Evolutionary conservation across 768 basidiomycete genomes (phyloP).

Genomic region (Xanthoconium purpureum): DNA sequence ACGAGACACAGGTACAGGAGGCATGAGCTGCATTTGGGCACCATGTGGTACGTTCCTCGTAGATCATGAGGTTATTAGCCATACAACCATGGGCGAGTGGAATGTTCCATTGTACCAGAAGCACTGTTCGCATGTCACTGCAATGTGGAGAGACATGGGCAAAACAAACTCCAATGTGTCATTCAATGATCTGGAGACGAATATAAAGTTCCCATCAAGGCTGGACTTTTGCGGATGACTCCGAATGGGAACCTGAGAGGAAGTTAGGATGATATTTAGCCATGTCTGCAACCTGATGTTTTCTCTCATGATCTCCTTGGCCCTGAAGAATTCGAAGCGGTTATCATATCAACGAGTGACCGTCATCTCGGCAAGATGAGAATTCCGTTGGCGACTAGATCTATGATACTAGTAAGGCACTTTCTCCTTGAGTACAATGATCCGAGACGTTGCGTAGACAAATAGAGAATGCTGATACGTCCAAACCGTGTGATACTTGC

Average conservation of each 20-base stretch:
- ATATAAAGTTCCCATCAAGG: not conserved
- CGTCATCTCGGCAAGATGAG: not conserved
- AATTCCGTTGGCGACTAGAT: not conserved
- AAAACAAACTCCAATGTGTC: not conserved
- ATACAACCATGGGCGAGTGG: not conserved
- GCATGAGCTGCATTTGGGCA: not conserved
- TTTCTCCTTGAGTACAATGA: not conserved
- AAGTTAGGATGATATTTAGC: not conserved
- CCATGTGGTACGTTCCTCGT: not conserved
- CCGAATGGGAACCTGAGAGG: not conserved
- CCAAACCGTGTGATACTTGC: no score
- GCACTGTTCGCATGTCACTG: not conserved
- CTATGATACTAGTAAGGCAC: not conserved
- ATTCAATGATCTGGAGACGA: not conserved
- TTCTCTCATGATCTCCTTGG: no score
- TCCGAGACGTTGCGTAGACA: not conserved
- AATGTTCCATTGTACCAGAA: not conserved
- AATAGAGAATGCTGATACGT: no score
- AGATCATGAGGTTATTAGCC: slow-evolving; percentile 4
- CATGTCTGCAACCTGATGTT: not conserved
- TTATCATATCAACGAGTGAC: no score
- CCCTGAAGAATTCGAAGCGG: no score
- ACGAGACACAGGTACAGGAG: not conserved
- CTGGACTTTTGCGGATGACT: not conserved
- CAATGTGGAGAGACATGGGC: not conserved